phyloP scores from a whole-genome alignment of 176 grass and related monocot species.

The Leersia perrieri region DNA sequence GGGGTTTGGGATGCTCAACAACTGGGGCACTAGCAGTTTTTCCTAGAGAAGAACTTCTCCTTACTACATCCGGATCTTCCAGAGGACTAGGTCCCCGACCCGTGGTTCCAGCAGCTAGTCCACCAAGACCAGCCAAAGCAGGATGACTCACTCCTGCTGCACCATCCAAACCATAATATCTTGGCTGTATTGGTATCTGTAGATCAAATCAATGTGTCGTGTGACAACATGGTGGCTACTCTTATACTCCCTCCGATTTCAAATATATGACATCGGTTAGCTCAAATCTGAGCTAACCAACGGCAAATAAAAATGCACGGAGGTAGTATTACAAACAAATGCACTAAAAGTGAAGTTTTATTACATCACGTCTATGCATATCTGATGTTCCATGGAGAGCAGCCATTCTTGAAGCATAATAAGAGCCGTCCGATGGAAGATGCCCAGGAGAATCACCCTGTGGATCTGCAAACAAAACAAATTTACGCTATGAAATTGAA shows the following conservation, averaged over 20 bases:
- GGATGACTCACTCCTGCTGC: slow-evolving; percentile 18
- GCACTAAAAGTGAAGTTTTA: not conserved
- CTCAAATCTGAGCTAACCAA: too few species aligned
- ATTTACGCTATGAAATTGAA: slow-evolving; percentile 10
- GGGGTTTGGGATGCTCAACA: slow-evolving; percentile 18
- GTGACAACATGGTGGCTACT: not conserved
- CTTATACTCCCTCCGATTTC: too few species aligned
- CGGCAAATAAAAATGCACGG: too few species aligned
- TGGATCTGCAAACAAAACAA: slow-evolving; percentile 39
- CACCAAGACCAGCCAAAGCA: slow-evolving; percentile 29
- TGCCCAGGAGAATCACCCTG: slow-evolving; percentile 33
- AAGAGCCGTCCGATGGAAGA: slow-evolving; percentile 27
- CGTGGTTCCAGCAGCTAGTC: slow-evolving; percentile 33
- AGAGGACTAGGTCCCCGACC: slow-evolving; percentile 35
- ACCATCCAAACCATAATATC: slow-evolving; percentile 46
- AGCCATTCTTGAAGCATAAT: slow-evolving; percentile 33
- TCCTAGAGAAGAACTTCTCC: slow-evolving; percentile 44
- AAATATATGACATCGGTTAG: too few species aligned
- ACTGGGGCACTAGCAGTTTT: slow-evolving; percentile 29
- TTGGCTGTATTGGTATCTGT: slow-evolving; percentile 46
- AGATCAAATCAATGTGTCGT: slow-evolving; percentile 3
- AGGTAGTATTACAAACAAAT: slow-evolving; percentile 1
- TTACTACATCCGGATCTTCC: slow-evolving; percentile 44
- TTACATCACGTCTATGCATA: slow-evolving; percentile 48
- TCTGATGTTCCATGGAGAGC: slow-evolving; percentile 40